A percentile compares a stretch with the other conserved stretches of the same genome.
phyloP scores from a whole-genome alignment of 2,329 filamentous ascomycete species.

The Dichotomopilus funicola region DNA sequence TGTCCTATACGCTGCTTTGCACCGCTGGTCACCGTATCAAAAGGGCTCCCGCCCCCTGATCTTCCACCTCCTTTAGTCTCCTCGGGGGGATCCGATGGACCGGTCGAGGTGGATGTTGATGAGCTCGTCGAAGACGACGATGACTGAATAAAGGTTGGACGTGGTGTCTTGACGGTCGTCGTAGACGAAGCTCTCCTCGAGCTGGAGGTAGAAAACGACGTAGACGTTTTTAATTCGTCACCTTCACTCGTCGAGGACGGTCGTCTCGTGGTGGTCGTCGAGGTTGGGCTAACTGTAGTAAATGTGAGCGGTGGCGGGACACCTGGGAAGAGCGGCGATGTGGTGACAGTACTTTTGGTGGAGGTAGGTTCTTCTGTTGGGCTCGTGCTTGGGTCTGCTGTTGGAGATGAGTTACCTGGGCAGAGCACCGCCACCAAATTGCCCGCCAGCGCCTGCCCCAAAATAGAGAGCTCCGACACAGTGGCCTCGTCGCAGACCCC shows the following conservation, averaged over 20 bases:
- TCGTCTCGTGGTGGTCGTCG: slow-evolving; percentile 6
- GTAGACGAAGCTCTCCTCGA: not conserved
- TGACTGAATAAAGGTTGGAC: not conserved
- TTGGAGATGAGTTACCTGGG: slow-evolving; percentile 8
- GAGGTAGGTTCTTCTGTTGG: not conserved
- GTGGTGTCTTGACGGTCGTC: not conserved
- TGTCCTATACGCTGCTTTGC: not conserved
- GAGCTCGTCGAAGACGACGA: not conserved
- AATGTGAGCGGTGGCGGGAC: slow-evolving; percentile 6
- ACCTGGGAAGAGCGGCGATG: not conserved
- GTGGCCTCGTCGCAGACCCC: slow-evolving; percentile 67
- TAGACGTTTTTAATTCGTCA: not conserved
- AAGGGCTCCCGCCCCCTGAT: slow-evolving; percentile 24
- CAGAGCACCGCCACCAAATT: slow-evolving; percentile 35
- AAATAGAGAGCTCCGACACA: slow-evolving; percentile 33
- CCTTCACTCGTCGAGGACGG: not conserved
- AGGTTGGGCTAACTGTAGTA: slow-evolving; percentile 14
- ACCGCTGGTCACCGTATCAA: slow-evolving; percentile 17
- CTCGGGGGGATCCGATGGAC: not conserved
- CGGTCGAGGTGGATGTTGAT: not conserved
- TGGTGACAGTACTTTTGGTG: not conserved
- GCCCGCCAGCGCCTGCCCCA: slow-evolving; percentile 33
- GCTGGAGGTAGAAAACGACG: not conserved
- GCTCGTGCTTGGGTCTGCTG: not conserved
- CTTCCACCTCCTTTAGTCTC: not conserved